Conservation (phyloP, 768 basidiomycete genomes). For the Cystofilobasidium capitatum region DNA sequence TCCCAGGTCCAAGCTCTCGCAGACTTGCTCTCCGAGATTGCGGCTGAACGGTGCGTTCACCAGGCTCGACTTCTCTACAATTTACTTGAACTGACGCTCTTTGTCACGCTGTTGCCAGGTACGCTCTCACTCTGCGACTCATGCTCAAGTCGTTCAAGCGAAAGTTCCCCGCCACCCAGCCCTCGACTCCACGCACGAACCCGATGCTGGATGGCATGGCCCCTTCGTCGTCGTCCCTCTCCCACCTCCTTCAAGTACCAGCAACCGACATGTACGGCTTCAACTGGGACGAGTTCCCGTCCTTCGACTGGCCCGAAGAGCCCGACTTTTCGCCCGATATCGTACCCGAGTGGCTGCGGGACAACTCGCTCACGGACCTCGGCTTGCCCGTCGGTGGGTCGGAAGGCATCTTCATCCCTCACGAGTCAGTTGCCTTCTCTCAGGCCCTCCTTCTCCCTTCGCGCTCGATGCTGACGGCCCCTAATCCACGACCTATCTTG, state of each 20-base stretch:
- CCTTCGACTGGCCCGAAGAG: conserved; percentile 68
- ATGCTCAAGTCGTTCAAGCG: conserved; percentile 87
- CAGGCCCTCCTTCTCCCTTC: neutral
- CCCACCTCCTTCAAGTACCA: neutral
- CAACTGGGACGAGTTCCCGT: conserved; percentile 53
- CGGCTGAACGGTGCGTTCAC: conserved; percentile 64
- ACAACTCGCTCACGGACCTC: conserved; percentile 73
- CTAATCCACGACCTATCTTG: too few relatives aligned
- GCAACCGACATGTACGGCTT: neutral
- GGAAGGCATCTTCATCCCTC: conserved; percentile 70
- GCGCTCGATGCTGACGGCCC: neutral
- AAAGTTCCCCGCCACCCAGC: conserved; percentile 58
- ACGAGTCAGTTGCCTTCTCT: conserved; percentile 5
- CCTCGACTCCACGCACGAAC: conserved; percentile 31
- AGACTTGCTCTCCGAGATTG: conserved; percentile 80
- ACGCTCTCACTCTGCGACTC: conserved; percentile 79
- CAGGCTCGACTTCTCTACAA: too few relatives aligned
- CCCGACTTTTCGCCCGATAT: neutral
- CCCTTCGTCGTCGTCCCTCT: neutral
- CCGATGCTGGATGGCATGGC: neutral
- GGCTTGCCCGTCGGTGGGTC: conserved; percentile 85
- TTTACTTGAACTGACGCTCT: neutral
- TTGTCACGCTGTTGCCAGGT: conserved; percentile 43
- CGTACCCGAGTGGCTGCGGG: conserved; percentile 12
- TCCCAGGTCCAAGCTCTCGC: conserved; percentile 82